Evolutionary conservation across 192 early-diverging fungal genomes (phyloP).

Genomic region (Coemansia sp.): DNA sequence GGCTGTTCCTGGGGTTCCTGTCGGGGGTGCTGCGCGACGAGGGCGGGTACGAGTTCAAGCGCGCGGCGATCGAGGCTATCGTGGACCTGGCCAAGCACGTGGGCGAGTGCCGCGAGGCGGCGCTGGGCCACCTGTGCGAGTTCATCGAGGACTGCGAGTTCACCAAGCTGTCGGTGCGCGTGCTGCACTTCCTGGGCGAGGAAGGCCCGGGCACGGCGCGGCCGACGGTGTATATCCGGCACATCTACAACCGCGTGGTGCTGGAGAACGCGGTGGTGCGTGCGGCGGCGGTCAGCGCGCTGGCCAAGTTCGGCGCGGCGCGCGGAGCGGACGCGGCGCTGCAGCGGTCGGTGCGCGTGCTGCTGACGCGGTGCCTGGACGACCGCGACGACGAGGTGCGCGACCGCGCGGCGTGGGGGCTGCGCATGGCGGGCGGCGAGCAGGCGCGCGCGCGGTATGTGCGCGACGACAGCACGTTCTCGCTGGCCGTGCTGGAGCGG

Average conservation of each 20-base stretch:
- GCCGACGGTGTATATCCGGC: slow-evolving; percentile 96
- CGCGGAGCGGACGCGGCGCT: slow-evolving; percentile 71
- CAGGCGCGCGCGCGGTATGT: slow-evolving; percentile 69
- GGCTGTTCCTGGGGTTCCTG: slow-evolving; percentile 91
- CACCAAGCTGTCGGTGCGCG: slow-evolving; percentile 97
- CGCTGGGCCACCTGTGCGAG: slow-evolving; percentile 95
- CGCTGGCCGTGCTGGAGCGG: slow-evolving; percentile 82
- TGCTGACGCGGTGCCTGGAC: slow-evolving; percentile 93
- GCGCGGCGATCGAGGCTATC: slow-evolving; percentile 96
- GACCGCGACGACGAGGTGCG: slow-evolving; percentile 99
- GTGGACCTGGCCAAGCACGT: slow-evolving; percentile 94
- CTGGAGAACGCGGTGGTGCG: slow-evolving; percentile 96
- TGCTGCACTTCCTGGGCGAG: slow-evolving; percentile 91
- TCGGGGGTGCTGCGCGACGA: slow-evolving; percentile 94
- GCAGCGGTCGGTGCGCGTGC: slow-evolving; percentile 76
- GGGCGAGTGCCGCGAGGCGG: slow-evolving; percentile 92
- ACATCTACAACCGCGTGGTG: slow-evolving; percentile 99
- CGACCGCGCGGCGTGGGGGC: slow-evolving; percentile 90
- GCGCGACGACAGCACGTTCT: slow-evolving; percentile 86
- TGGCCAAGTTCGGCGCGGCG: slow-evolving; percentile 90
- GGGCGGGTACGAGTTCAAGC: slow-evolving; percentile 97
- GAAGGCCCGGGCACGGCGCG: slow-evolving; percentile 92
- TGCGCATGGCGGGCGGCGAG: slow-evolving; percentile 76
- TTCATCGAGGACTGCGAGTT: slow-evolving; percentile 99
- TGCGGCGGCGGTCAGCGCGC: slow-evolving; percentile 93